Base-by-base conservation (phyloP, 2,329 filamentous ascomycete species). In the Botrytis paeoniae region DNA sequence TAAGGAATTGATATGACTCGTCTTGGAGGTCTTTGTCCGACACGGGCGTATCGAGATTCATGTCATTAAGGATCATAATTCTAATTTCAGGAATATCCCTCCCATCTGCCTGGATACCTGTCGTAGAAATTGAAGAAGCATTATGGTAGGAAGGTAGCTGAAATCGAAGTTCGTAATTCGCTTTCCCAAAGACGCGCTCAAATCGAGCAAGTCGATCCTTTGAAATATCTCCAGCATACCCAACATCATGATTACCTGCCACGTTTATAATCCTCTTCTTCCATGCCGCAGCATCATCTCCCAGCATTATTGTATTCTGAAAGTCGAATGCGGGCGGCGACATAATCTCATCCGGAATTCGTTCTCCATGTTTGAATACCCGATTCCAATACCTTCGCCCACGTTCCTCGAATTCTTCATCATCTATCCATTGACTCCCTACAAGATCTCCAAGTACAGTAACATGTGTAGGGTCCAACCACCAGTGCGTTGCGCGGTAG, bases 171-270 rank as follows among this genome's bases (percentile, higher is more conserved):
- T 97, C 94, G 87, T 97, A 99, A 81, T 98, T 97, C 29, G 93
- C 89, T 76, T 90, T 93, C 73, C 96, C 96, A 83, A 97, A 99
- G 1, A 88, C 88, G 35, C 87, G 86, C 83, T 97, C 94, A 80
- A 98, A 99, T 1, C 96, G 89, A 41, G 89, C 85, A 71, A 98
- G 85, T 5, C 94, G 89, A 75, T 89, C 86, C n/a, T 86, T 83
- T 59, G 92, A 94, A 75, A 98, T 87, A 81, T 99, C 96, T 4
- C 96, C 96, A 0, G 95, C 94, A 81, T 99, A 99, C 48, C 96
- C 96, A 79, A 99, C 91, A 81, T 99, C 96, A 81, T 99, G 96
- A 80, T 99, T 99, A 1, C 96, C 96, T 0, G 91, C 94, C 39
- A 98, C 89, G 77, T 97, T 97, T 81, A 99, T 94, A 75, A 98